Evolutionary conservation across 176 grass and related monocot species (phyloP).

Genomic region (Carex littledalei): DNA sequence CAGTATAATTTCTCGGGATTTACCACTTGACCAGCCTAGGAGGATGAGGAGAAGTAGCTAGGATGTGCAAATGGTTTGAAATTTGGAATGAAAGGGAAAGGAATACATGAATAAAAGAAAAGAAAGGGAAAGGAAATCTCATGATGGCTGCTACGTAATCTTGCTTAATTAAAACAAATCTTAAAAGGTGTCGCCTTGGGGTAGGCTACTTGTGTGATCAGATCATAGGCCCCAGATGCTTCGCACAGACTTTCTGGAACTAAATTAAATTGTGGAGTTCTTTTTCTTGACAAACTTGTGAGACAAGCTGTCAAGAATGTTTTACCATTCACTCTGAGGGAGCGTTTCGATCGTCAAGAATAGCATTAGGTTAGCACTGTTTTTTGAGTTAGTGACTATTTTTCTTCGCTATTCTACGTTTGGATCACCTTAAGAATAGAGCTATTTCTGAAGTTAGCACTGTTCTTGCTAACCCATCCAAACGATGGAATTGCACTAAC

Average conservation of each 20-base stretch:
- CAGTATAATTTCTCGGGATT: background rate
- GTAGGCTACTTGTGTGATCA: background rate
- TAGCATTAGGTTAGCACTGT: too few relatives aligned
- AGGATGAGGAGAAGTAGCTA: background rate
- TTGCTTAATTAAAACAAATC: background rate
- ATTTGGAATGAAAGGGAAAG: slow-evolving; percentile 11
- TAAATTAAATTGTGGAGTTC: background rate
- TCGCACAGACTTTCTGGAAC: background rate
- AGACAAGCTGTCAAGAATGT: slow-evolving; percentile 10
- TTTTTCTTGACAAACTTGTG: background rate
- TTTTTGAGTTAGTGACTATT: too few relatives aligned
- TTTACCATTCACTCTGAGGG: background rate
- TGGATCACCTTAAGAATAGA: too few relatives aligned
- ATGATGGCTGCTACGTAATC: slow-evolving; percentile 11
- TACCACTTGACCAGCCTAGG: background rate
- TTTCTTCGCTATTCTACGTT: too few relatives aligned
- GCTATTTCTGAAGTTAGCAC: too few relatives aligned
- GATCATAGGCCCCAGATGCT: background rate
- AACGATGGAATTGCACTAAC: too few relatives aligned
- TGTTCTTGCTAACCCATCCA: too few relatives aligned
- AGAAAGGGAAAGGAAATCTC: background rate
- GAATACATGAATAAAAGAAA: too few relatives aligned
- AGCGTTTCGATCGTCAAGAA: too few relatives aligned
- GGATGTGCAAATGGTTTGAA: background rate
- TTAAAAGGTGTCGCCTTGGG: background rate